These are phyloP conservation scores for Golubevia pallescens DNA, from an alignment of 1,284 basidiomycete genomes.

Conservation along the genomic window DNA sequence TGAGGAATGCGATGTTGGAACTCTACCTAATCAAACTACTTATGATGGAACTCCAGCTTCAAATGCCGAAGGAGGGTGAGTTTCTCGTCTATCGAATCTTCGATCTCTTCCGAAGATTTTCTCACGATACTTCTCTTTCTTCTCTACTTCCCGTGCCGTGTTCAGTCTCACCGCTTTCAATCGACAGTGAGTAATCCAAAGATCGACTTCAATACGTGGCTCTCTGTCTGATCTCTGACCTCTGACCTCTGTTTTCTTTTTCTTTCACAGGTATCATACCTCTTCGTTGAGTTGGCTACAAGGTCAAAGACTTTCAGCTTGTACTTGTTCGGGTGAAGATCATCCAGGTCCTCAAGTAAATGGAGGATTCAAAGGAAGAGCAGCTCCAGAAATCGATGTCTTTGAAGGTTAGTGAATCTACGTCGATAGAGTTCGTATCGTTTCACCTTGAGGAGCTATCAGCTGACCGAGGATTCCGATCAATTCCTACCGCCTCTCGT, in stretches of 20 bases:
- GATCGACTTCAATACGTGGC: constrained; percentile 27
- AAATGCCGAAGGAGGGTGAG: constrained; percentile 34
- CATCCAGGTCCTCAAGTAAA: constrained; percentile 41
- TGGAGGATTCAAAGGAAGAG: constrained; percentile 27
- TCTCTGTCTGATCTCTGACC: too few species aligned
- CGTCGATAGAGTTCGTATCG: too few species aligned
- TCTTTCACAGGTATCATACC: constrained; percentile 6
- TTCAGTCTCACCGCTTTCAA: constrained; percentile 18
- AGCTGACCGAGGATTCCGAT: too few species aligned
- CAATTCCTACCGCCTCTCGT: too few species aligned
- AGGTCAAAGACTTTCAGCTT: constrained; percentile 50
- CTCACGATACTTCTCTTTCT: too few species aligned
- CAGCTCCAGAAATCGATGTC: constrained; percentile 55
- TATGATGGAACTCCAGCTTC: constrained; percentile 32
- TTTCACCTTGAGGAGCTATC: too few species aligned
- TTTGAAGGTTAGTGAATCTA: constrained; percentile 54
- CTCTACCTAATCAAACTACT: constrained; percentile 47
- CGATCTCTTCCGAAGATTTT: constrained; percentile 1
- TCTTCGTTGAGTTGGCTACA: constrained; percentile 19
- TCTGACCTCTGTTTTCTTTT: background rate
- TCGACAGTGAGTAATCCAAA: constrained; percentile 26
- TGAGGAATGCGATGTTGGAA: constrained; percentile 50
- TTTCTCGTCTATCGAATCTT: constrained; percentile 1
- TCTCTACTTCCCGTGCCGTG: constrained; percentile 32
- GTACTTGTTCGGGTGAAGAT: constrained; percentile 52